Evolutionary conservation across 2,329 filamentous ascomycete genomes (phyloP), one percentile per base, ranked within the genome.

Genomic region (Bretziella fagacearum): DNA sequence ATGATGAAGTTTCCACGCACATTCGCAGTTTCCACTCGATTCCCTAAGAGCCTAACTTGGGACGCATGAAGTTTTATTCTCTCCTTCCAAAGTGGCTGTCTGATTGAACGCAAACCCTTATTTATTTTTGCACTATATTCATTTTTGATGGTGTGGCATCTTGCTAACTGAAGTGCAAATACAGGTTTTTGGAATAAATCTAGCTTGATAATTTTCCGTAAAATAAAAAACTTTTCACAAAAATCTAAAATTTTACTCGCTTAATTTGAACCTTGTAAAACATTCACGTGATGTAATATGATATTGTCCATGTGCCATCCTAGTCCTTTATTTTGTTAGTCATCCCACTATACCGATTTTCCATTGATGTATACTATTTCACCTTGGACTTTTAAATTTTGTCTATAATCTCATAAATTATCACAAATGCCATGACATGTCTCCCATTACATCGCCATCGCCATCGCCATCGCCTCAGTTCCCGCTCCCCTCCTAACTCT

Each of bases 11-110:
- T 72, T 72, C 69, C 77, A 73, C 63, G 70, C 67, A 74, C 69
- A 83, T 84, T 86, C 80, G 81, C 81, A 85, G 81, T 85, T 85
- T 85, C 77, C 80, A 83, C 81, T 82, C 69, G 77, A 82, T 77
- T 71, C 72, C 70, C 70, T 65, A 62, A 62, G 75, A 79, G 77
- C 76, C 76, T 75, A 70, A 67, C 65, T 63, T 65, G 71, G 70
- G 73, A 71, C 67, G 78, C 59, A 79, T 82, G 79, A 82, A 71
- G 70, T 77, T 62, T 60, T 47, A 62, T 66, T 60, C 59, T 77
- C 81, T 81, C 77, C 76, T 82, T 82, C 27, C 35, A 50, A 49
- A 33, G 48, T 50, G 77, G 79, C 81, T 81, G 78, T 81, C 77
- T 79, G 74, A 80, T 65, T 53, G 56, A 56, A 59, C 27, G 20